Percentiles rank a stretch among this genome's conserved stretches.
These are phyloP conservation scores for Agrocybe chaxingu DNA, from an alignment of 768 basidiomycete species.

Conservation along the genomic window DNA sequence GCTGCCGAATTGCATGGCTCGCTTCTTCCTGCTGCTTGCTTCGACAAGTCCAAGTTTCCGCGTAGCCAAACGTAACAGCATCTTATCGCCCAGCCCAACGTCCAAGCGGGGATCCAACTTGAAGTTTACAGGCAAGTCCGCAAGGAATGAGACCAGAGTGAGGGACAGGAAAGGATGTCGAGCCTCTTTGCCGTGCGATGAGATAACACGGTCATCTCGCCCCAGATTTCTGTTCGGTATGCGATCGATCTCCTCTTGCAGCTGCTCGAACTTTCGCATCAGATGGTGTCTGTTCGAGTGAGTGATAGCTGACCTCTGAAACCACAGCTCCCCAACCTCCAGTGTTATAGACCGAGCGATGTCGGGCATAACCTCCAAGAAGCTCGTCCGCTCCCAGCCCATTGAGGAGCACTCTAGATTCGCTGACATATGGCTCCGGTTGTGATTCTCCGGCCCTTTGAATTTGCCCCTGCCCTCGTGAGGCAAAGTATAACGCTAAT, in stretches of 20 bases:
- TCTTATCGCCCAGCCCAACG: slow-evolving; percentile 87
- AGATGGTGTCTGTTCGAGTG: not conserved
- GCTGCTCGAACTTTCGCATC: slow-evolving; percentile 36
- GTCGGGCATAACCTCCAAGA: slow-evolving; percentile 90
- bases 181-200: slow-evolving; percentile 88
- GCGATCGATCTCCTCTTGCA: slow-evolving; percentile 86
- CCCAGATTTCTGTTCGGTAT: slow-evolving; percentile 90
- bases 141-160: slow-evolving; percentile 72
- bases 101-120: slow-evolving; percentile 79
- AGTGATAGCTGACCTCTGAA: slow-evolving; percentile 57
- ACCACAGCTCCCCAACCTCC: slow-evolving; percentile 77
- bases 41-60: slow-evolving; percentile 70
- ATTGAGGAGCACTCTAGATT: slow-evolving; percentile 80
- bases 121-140: slow-evolving; percentile 71
- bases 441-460: slow-evolving; percentile 31
- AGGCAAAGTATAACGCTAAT: slow-evolving; percentile 90
- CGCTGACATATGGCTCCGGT: slow-evolving; percentile 57
- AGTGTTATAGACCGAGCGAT: slow-evolving; percentile 67
- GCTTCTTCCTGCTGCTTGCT: slow-evolving; percentile 77
- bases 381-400: slow-evolving; percentile 96
- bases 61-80: slow-evolving; percentile 72
- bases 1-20: slow-evolving; percentile 97
- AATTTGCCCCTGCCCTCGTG: slow-evolving; percentile 69
- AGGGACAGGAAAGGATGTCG: slow-evolving; percentile 90
- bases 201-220: slow-evolving; percentile 91